Evolutionary conservation across 129 eudicot species (phyloP), one percentile per base, ranked within the genome.

Genomic region (Cynara cardunculus): DNA sequence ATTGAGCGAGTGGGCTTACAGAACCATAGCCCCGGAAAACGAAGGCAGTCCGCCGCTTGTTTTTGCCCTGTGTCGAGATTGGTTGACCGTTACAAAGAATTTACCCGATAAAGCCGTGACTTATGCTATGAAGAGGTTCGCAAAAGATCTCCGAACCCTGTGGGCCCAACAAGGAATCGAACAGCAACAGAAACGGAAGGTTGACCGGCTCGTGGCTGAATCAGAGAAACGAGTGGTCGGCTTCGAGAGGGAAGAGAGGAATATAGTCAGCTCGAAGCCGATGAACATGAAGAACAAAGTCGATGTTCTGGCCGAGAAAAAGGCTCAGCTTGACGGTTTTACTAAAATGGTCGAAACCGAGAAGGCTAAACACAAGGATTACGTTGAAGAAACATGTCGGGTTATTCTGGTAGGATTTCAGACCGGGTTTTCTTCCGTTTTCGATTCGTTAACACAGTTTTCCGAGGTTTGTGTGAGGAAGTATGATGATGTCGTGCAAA

Each of bases 141-240:
- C 82, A 4, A 87, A 80, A 72, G 86, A 87, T 70, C 70, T 89
- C 19, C 78, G 86, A 37, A 53, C 80, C 12, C 78, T 87, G 67
- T 83, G 88, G 91, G 82, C 81, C 79, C 93, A 82, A 39, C 93
- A 89, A 75, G 89, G 86, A 8, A 68, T 72, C 53, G 90, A 89
- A 76, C 89, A 81, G 72, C 87, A 81, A 44, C 89, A 83, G 26
- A 85, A 73, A 65, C 78, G 82, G 41, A 89, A 85, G 81, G 86
- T 87, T 67, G 91, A 89, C 79, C 82, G 85, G 27, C 84, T 89
- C 16, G 70, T 71, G 31, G 72, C 46, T 69, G 93, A 87, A 31
- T 76, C 75, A 0, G 87, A 81, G 41, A 85, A 75, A 30, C 78
- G 82, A 75, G 73, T 71, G 75, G 37, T 67, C 22, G 37, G 81